A percentile compares a stretch with the other conserved stretches of the same genome.
Evolutionary conservation across 805 yeast genomes (phyloP).

Genomic region (Yarrowia sp.): DNA sequence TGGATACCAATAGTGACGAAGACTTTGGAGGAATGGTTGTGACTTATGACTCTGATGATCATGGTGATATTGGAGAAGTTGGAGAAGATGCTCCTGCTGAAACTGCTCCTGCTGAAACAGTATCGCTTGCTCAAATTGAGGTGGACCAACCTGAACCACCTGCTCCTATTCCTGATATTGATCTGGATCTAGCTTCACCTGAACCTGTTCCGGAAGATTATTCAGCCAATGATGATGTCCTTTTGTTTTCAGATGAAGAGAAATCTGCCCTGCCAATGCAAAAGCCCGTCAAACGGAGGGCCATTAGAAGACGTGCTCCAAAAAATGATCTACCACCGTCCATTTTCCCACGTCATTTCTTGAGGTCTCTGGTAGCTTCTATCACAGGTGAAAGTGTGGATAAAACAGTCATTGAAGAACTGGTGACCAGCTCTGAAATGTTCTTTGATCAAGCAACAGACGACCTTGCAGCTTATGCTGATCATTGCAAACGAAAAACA

Average conservation of each 20-base stretch:
- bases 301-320: not conserved
- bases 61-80: not conserved
- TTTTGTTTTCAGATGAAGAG: not conserved
- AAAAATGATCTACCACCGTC: not conserved
- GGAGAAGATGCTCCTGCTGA: not conserved
- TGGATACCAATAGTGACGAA: not conserved
- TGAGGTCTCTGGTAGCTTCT: slow-evolving; percentile 29
- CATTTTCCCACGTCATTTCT: slow-evolving; percentile 25
- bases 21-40: not conserved
- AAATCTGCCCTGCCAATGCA: not conserved
- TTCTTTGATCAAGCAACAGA: slow-evolving; percentile 37
- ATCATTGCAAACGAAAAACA: slow-evolving; percentile 38
- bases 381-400: slow-evolving; percentile 25
- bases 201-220: not conserved
- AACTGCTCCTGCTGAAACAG: not conserved
- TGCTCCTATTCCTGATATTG: not conserved
- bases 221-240: not conserved
- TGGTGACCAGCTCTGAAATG: slow-evolving; percentile 35
- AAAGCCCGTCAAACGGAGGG: not conserved
- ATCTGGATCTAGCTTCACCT: not conserved
- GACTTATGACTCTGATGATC: not conserved
- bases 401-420: slow-evolving; percentile 33
- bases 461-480: slow-evolving; percentile 40
- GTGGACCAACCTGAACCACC: not conserved
- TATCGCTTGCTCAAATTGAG: not conserved